Conservation (phyloP, 2,329 filamentous ascomycete species). For the Epichloe glyceriae region DNA sequence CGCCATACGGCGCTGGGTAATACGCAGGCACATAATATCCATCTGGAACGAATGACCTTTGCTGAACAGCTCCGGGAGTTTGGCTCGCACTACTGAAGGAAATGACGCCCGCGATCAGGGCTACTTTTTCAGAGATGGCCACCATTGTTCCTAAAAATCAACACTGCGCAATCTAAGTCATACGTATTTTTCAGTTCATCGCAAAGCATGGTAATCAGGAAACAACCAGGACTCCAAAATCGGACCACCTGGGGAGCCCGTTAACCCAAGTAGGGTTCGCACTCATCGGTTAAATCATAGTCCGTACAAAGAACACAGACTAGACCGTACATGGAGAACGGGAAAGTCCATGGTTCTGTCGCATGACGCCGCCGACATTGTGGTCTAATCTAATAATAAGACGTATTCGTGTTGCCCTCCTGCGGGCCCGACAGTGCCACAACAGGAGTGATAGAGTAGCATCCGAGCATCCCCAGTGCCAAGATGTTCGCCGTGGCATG, state of each 20-base stretch:
- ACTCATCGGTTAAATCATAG: too few relatives aligned
- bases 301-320: too few relatives aligned
- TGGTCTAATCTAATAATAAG: neutral
- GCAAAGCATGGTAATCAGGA: too few relatives aligned
- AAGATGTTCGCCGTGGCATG: too few relatives aligned
- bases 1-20: slow-evolving; percentile 60
- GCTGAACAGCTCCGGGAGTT: neutral
- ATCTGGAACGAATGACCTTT: neutral
- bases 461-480: neutral
- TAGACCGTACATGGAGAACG: too few relatives aligned
- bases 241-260: too few relatives aligned
- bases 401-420: neutral
- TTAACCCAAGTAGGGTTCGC: too few relatives aligned
- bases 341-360: too few relatives aligned
- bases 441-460: neutral
- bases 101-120: neutral
- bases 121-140: neutral
- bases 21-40: slow-evolving; percentile 37
- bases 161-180: neutral
- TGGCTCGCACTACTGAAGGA: neutral
- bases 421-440: neutral
- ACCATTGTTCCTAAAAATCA: neutral
- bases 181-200: neutral
- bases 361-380: neutral
- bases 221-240: too few relatives aligned